Base-by-base conservation (phyloP, 306 rosid species). In the Trifolium pratense region DNA sequence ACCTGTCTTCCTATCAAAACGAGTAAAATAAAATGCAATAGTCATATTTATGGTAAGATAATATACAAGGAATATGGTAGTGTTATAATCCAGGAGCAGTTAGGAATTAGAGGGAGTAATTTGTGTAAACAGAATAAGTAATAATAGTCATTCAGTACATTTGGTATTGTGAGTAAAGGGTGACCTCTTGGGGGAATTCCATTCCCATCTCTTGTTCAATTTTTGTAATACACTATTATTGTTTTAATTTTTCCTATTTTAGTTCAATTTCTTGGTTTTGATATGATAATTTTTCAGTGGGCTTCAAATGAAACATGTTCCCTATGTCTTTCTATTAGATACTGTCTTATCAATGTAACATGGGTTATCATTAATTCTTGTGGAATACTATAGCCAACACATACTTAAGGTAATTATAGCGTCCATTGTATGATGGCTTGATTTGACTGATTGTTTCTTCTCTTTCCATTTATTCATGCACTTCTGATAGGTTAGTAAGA, bases 21-120 rank as follows among this genome's bases (percentile, higher is more conserved):
- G 51, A 65, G 57, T 65, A 31, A 66, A 69, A 52, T 25, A 48
- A 70, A 39, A 63, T 15, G 17, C 16, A 55, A 14, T 70, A 46
- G 2, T 70, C 63, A 52, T 75, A 52, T 64, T 74, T 71, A 69
- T 63, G 73, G 48, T 56, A 45, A 43, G 64, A 10, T 56, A 58
- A 34, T 43, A 55, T 45, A n/a, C 51, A 45, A 70, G 29, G 55
- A 45, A 70, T 37, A 45, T 36, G 74, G 46, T 36, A 39, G 66
- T 55, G 57, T 55, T 70, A 49, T 34, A 26, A 39, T 29, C 9
- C 10, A 63, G 10, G 49, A 42, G 20, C 17, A 17, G 31, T 36
- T 63, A 37, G 46, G 69, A 63, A 6, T 20, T 37, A 63, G 49
- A 40, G 31, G 17, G 69, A 18, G 36, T 37, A 11, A 10, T 62